Conservation (phyloP, 2,329 filamentous ascomycete genomes). For the Capronia americana region DNA sequence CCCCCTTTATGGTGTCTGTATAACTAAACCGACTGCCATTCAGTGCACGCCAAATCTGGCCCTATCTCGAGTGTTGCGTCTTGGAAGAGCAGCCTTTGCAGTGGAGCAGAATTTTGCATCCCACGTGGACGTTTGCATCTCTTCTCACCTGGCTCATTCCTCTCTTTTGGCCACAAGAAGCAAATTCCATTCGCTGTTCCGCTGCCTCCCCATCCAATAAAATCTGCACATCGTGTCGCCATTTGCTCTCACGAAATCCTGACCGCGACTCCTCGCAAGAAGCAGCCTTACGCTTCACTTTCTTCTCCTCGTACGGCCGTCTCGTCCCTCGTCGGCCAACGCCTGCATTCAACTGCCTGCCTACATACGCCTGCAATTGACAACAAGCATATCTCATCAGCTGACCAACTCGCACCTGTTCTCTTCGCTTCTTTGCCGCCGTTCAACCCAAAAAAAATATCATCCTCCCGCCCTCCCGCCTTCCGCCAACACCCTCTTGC, state of each 20-base stretch:
- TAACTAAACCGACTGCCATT: not conserved
- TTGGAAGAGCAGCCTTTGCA: not conserved
- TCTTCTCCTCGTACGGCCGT: conserved; percentile 1
- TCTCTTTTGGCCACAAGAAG: conserved; percentile 6
- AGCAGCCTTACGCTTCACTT: conserved; percentile 21
- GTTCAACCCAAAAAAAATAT: conserved; percentile 1
- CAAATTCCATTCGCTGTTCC: conserved; percentile 16
- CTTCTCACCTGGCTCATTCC: conserved; percentile 9
- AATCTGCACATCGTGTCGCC: conserved; percentile 6
- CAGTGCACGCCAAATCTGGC: not conserved
- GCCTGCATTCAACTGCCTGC: not conserved
- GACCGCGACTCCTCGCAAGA: conserved; percentile 5
- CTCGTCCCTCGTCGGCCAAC: not conserved
- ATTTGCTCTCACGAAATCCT: conserved; percentile 10
- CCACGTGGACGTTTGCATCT: conserved; percentile 26
- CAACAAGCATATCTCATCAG: conserved; percentile 17
- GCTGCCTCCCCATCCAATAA: conserved; percentile 16
- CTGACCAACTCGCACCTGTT: conserved; percentile 26
- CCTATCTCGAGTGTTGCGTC: conserved; percentile 1
- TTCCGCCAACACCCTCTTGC: conserved; percentile 3
- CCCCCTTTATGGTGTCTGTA: not conserved
- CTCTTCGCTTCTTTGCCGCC: conserved; percentile 23
- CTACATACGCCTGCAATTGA: conserved; percentile 5
- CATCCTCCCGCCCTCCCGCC: conserved; percentile 20
- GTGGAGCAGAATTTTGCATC: conserved; percentile 17